Evolutionary conservation across 176 grass and related monocot genomes (phyloP).

Genomic region (bread wheat (Triticum aestivum)): IWGSC_CS_RefSeq_v2.1 NC_057804.1:517174419-517174918

Average conservation of each 20-base stretch:
- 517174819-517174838: neutral
- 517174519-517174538: neutral
- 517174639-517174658: no score
- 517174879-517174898: neutral
- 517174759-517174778: no score
- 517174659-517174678: no score
- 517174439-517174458: neutral
- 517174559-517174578: neutral
- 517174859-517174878: neutral
- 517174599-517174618: neutral
- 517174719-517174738: neutral
- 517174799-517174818: neutral
- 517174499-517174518: neutral
- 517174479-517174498: neutral
- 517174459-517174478: neutral
- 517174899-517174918: neutral
- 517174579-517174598: neutral
- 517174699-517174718: neutral
- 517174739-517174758: neutral
- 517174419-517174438: neutral
- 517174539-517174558: neutral
- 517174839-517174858: neutral
- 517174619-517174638: neutral
- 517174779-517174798: neutral
- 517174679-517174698: neutral